Evolutionary conservation across 108 stramenopile genomes (phyloP), one percentile per base, ranked within the genome.

Genomic region (Cyclotella atomus): DNA sequence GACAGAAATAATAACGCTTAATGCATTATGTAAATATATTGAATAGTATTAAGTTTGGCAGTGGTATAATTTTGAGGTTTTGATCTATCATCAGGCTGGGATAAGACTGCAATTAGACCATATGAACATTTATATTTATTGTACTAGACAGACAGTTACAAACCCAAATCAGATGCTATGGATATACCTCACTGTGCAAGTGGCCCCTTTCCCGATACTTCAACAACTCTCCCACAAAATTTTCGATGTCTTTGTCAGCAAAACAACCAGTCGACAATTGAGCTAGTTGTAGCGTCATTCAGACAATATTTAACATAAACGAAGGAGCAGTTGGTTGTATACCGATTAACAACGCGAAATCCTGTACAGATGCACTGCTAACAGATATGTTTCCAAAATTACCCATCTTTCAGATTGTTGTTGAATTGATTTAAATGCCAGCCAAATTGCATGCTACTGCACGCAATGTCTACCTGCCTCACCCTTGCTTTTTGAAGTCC

Each of bases 401-500:
- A 1, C 16, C 60, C 5, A 19, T 15, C 16, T 16, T 6, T 20
- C 19, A 35, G 45, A 29, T 32, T 33, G 44, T 52, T 6, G 20
- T 71, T 36, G 32, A 38, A 44, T 70, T 54, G 25, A 66, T 53
- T 24, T 3, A 10, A 23, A 52, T 0, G 4, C 20, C 29, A 46
- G 59, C 49, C 49, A 55, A 32, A 54, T 62, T 29, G 59, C 59
- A 52, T 20, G 41, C 24, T n/a, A 41, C 36, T 34, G 5, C 65
- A 71, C 57, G 30, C 70, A 71, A 79, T 43, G 54, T 63, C 83
- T 83, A 83, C 74, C 76, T 70, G 34, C 83, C 83, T 83, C 83
- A 83, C 70, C 83, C 83, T 70, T 86, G 83, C 85, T 91, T 94
- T 65, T 94, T 94, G 53, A 94, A 89, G 36, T 94, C 91, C 5